A percentile compares a stretch with the other conserved stretches of the same genome.
phyloP scores from a whole-genome alignment of 2,329 filamentous ascomycete genomes.

The Penicillium brasilianum region DNA sequence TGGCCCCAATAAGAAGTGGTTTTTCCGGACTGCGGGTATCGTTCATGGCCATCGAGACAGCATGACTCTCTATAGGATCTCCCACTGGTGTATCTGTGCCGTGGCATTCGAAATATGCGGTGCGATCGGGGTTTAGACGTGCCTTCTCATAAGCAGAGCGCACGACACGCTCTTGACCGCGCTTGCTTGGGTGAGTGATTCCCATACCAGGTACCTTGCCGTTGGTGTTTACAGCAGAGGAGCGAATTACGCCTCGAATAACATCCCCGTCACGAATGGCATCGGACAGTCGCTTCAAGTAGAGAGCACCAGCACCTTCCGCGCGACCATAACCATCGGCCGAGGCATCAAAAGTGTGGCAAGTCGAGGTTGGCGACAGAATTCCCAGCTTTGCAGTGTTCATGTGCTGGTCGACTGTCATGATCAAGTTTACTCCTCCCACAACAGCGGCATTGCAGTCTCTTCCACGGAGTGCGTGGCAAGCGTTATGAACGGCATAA shows the following conservation, averaged over 20 bases:
- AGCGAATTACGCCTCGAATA: conserved; percentile 51
- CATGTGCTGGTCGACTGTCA: not conserved
- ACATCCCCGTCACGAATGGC: conserved; percentile 51
- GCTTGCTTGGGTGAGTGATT: no score
- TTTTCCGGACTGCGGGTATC: not conserved
- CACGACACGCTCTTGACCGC: no score
- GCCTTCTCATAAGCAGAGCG: no score
- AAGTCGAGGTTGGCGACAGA: conserved; percentile 13
- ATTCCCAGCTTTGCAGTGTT: not conserved
- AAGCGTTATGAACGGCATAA: no score
- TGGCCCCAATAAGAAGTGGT: not conserved
- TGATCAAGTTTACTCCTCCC: not conserved
- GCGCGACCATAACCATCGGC: conserved; percentile 55
- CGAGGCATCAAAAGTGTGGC: conserved; percentile 45
- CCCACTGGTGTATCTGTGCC: not conserved
- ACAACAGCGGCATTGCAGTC: not conserved
- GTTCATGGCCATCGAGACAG: not conserved
- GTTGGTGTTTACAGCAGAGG: conserved; percentile 32
- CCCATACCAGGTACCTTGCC: not conserved
- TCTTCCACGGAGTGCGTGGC: no score
- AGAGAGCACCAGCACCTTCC: conserved; percentile 50
- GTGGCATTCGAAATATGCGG: no score
- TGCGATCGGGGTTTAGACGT: no score
- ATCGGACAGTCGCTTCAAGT: conserved; percentile 50
- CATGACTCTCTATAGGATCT: not conserved